Percentiles rank a stretch among this genome's conserved stretches.
These are phyloP conservation scores for Fusarium tupiense DNA, from an alignment of 2,329 filamentous ascomycete species.

Conservation along the genomic window DNA sequence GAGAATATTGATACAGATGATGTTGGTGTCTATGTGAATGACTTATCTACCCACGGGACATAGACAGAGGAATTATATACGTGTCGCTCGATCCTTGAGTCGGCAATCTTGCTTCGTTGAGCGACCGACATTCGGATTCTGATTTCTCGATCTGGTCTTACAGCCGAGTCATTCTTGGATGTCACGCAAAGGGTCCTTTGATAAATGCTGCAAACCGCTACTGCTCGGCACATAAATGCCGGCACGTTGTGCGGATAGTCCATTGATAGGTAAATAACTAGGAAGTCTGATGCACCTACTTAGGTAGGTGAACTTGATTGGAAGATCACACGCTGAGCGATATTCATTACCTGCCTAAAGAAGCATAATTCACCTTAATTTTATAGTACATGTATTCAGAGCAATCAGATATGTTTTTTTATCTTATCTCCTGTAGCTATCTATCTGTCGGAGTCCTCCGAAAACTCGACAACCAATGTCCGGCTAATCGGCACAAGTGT, in stretches of 20 bases:
- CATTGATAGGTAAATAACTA: background rate
- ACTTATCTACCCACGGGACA: too few relatives aligned
- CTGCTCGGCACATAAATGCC: background rate
- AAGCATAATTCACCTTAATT: background rate
- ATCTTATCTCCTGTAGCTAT: background rate
- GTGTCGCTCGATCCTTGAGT: too few relatives aligned
- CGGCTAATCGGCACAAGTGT: background rate
- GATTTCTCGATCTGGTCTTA: background rate
- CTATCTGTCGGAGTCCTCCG: too few relatives aligned
- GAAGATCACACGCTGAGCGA: background rate
- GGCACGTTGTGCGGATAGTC: background rate
- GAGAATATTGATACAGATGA: fast-evolving
- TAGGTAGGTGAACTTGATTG: background rate
- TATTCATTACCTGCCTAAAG: background rate
- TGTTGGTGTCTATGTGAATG: fast-evolving
- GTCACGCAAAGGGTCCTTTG: background rate
- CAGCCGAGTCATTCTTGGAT: background rate
- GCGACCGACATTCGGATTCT: background rate
- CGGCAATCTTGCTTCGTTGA: background rate
- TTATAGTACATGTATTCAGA: too few relatives aligned
- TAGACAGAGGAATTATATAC: too few relatives aligned
- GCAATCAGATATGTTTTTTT: background rate
- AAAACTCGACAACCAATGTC: background rate
- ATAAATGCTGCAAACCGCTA: background rate
- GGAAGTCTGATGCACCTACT: background rate